Percentiles rank a stretch among this genome's conserved stretches.
phyloP scores from a whole-genome alignment of 1,284 basidiomycete genomes.

The Puccinia novopanici region DNA sequence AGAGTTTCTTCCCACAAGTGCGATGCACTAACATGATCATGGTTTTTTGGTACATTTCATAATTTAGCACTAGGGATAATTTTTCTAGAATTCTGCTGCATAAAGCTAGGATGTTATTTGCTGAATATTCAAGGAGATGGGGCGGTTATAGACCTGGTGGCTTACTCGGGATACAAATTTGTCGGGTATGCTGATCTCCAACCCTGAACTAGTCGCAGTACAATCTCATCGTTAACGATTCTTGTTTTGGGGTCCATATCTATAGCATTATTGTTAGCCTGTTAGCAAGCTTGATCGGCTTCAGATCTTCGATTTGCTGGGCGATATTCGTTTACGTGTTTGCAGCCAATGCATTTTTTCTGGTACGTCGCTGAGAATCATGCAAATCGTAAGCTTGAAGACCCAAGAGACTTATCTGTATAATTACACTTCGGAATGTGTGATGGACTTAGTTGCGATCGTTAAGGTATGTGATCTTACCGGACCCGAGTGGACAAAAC shows the following conservation, averaged over 20 bases:
- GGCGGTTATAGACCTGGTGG: slow-evolving; percentile 67
- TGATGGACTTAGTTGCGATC: slow-evolving; percentile 71
- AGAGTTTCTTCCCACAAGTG: slow-evolving; percentile 55
- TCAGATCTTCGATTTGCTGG: slow-evolving; percentile 69
- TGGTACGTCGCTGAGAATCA: slow-evolving; percentile 65
- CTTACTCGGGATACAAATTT: slow-evolving; percentile 95
- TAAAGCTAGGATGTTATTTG: slow-evolving; percentile 87
- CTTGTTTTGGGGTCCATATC: not conserved
- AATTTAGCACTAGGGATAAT: slow-evolving; percentile 63
- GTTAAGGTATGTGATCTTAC: slow-evolving; percentile 83
- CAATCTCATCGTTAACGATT: not conserved
- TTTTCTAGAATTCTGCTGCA: slow-evolving; percentile 79
- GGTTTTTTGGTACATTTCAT: not conserved
- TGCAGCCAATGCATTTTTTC: slow-evolving; percentile 88
- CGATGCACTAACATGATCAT: not conserved
- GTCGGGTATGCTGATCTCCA: slow-evolving; percentile 69
- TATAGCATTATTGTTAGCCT: slow-evolving; percentile 72
- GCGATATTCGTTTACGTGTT: slow-evolving; percentile 79
- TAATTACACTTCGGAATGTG: too few relatives aligned
- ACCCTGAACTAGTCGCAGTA: not conserved
- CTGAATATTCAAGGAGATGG: slow-evolving; percentile 77
- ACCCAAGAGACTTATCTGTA: not conserved
- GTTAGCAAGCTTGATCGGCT: slow-evolving; percentile 66
- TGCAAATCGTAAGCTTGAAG: not conserved
- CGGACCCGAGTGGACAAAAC: slow-evolving; percentile 63